Conservation (phyloP, 139 green algal species). For the Haematococcus lacustris region DNA sequence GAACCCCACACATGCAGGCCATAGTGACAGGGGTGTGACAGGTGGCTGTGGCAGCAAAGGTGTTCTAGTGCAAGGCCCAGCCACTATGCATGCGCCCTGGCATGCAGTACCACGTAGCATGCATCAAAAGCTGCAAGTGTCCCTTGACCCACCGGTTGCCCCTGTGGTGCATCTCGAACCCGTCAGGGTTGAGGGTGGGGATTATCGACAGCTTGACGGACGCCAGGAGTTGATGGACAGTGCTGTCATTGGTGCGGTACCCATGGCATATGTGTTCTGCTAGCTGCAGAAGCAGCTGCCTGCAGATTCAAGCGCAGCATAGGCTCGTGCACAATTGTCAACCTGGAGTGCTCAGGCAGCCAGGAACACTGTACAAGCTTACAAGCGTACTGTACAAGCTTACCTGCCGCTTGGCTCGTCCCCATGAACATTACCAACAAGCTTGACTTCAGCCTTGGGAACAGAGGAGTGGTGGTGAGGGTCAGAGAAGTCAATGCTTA, state of each 20-base stretch:
- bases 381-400: too few species aligned
- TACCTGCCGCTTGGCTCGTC: too few species aligned
- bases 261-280: slow-evolving; percentile 75
- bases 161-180: slow-evolving; percentile 47
- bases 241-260: slow-evolving; percentile 21
- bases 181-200: slow-evolving; percentile 84
- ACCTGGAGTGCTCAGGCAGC: too few species aligned
- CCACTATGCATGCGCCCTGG: not conserved
- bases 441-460: too few species aligned
- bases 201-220: slow-evolving; percentile 63
- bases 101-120: not conserved
- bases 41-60: not conserved
- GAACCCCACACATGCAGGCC: not conserved
- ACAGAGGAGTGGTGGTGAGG: too few species aligned
- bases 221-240: slow-evolving; percentile 44
- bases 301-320: too few species aligned
- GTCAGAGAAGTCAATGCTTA: too few species aligned
- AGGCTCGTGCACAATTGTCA: too few species aligned
- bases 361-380: too few species aligned
- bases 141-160: slow-evolving; percentile 49
- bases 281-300: slow-evolving; percentile 58
- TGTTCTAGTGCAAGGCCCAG: not conserved
- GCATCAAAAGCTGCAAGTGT: not conserved
- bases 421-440: too few species aligned
- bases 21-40: not conserved